phyloP scores from a whole-genome alignment of 495 filamentous ascomycete genomes.

The Astrothelium subdiscretum region DNA sequence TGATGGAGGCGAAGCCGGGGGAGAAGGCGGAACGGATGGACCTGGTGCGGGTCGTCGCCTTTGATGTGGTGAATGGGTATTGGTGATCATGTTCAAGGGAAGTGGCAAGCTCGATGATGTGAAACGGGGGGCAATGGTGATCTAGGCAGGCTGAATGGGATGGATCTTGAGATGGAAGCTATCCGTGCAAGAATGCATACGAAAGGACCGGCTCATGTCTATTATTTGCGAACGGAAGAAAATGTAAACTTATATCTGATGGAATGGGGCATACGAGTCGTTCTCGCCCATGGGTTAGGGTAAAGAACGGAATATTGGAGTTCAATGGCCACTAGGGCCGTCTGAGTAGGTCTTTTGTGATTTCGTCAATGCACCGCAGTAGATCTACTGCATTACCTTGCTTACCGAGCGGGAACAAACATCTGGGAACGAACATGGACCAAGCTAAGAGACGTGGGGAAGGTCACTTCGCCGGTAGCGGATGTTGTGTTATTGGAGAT shows the following conservation, averaged over 20 bases:
- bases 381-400: background rate
- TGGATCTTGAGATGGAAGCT: background rate
- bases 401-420: background rate
- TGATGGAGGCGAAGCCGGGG: background rate
- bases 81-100: background rate
- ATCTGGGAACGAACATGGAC: background rate
- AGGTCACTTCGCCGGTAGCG: background rate
- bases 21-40: background rate
- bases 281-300: background rate
- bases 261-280: background rate
- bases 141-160: background rate
- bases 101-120: background rate
- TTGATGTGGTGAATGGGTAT: background rate
- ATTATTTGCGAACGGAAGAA: background rate
- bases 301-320: background rate
- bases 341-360: background rate
- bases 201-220: background rate
- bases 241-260: background rate
- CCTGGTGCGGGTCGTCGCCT: background rate
- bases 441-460: constrained; percentile 1
- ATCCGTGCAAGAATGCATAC: background rate
- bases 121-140: background rate
- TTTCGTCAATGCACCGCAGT: background rate
- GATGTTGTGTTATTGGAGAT: background rate
- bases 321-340: background rate